Conservation (phyloP, 2,329 filamentous ascomycete genomes). For the Talaromyces sp. region DNA sequence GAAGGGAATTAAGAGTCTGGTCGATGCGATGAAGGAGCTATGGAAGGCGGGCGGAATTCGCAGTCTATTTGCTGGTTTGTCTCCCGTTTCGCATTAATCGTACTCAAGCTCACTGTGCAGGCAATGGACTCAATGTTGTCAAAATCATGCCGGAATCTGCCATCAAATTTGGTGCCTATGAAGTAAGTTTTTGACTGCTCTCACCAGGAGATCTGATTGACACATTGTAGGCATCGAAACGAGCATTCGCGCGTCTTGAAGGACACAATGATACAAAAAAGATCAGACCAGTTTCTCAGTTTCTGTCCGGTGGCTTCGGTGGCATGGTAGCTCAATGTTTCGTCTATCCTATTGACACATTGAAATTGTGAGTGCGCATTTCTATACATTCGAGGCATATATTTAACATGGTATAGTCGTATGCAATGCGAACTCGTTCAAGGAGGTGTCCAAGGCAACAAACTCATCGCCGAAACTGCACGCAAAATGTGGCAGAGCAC, state of each 20-base stretch:
- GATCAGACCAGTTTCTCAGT: constrained; percentile 82
- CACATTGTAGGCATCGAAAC: constrained; percentile 69
- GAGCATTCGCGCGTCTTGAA: constrained; percentile 78
- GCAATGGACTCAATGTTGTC: constrained; percentile 91
- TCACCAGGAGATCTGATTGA: not conserved
- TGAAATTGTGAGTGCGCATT: constrained; percentile 53
- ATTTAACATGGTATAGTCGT: constrained; percentile 46
- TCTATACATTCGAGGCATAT: no score
- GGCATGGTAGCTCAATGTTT: constrained; percentile 95
- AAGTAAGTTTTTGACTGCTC: constrained; percentile 48
- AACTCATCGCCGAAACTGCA: constrained; percentile 76
- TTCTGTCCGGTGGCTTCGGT: constrained; percentile 82
- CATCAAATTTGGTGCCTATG: constrained; percentile 96
- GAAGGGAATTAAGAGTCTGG: constrained; percentile 65
- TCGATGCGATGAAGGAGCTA: constrained; percentile 70
- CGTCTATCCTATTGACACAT: constrained; percentile 83
- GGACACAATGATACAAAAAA: constrained; percentile 77
- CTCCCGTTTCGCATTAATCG: not conserved
- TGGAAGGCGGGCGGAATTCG: constrained; percentile 82
- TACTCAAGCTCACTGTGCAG: constrained; percentile 44
- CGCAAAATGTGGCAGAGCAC: constrained; percentile 80
- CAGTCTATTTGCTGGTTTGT: constrained; percentile 86
- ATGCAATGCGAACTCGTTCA: constrained; percentile 94
- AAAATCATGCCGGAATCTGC: constrained; percentile 99
- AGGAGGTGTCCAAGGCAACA: constrained; percentile 77